phyloP scores from a whole-genome alignment of 2,329 filamentous ascomycete genomes.

The Chaetomiaceae sp. region DNA sequence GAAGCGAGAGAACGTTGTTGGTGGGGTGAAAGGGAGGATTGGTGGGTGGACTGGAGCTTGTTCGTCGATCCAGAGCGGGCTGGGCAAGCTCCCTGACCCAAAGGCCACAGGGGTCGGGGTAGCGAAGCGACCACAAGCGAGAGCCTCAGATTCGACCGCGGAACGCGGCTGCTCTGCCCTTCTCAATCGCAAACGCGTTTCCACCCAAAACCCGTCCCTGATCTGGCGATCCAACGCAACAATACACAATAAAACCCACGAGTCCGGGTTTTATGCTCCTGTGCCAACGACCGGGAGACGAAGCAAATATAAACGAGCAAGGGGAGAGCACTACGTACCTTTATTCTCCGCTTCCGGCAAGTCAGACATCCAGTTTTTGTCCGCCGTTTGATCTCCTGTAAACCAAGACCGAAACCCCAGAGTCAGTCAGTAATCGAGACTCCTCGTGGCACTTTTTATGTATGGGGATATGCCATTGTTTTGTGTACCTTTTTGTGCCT shows the following conservation, averaged over 20 bases:
- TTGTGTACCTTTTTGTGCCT: conserved; percentile 54
- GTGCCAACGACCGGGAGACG: neutral
- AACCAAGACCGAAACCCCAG: conserved; percentile 22
- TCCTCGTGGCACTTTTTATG: conserved; percentile 1
- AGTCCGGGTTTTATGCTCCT: no score
- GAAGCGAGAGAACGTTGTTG: neutral
- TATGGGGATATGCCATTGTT: conserved; percentile 8
- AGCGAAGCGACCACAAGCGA: conserved; percentile 36
- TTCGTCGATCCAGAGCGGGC: conserved; percentile 35
- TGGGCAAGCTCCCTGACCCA: conserved; percentile 26
- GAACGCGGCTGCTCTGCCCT: no score
- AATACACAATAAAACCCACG: no score
- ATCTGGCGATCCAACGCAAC: no score
- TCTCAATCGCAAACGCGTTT: no score
- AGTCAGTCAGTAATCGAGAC: conserved; percentile 26
- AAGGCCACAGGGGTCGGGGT: conserved; percentile 9
- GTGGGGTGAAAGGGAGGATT: neutral
- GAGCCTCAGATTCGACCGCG: neutral
- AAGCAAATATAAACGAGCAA: conserved; percentile 17
- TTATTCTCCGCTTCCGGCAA: conserved; percentile 58
- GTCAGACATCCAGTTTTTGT: conserved; percentile 62
- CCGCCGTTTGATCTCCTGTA: conserved; percentile 58
- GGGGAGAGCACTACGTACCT: conserved; percentile 44
- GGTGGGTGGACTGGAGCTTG: neutral
- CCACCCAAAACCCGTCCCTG: no score